Evolutionary conservation across 2,329 filamentous ascomycete genomes (phyloP), one percentile per base, ranked within the genome.

Genomic region (Camptophora hylomeconis): DNA sequence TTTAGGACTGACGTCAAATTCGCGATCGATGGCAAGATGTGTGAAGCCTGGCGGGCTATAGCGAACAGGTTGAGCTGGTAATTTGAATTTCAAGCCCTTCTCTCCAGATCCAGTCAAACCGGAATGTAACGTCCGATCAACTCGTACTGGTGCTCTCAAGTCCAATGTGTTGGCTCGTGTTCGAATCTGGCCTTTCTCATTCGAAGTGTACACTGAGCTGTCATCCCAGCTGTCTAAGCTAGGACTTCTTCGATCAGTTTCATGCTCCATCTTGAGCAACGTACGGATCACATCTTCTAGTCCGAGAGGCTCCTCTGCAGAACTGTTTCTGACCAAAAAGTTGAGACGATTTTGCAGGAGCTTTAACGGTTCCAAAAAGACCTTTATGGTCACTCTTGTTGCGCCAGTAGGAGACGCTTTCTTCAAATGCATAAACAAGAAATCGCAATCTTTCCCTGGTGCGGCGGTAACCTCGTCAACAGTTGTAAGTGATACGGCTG

Each of bases 181-280:
- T 13, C 38, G 40, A n/a, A 7, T n/a, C 24, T 61, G 61, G 11
- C 52, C 51, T 30, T 73, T 68, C 41, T 84, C 75, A 12, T 66
- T 60, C 1, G 76, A 64, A 1, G 65, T 67, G 31, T 63, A 60
- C 10, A 61, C 61, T 1, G 73, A 74, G 2, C 86, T 60, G 43
- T 94, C 82, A 47, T 94, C 86, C 86, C 84, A 94, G 54, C 84
- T 92, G 45, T 92, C 86, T 16, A 76, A 68, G 39, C 79, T 86
- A 2, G 80, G 78, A 37, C 76, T 82, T 38, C 66, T 63, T 33
- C 64, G 67, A 3, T 55, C 63, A 24, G 59, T 56, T 16, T 67
- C 66, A 7, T 60, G 64, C 45, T 92, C 86, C 53, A 93, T 69
- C 46, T 70, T 80, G 42, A 83, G 69, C 36, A 98, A 58, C 1